These are phyloP conservation scores for Suillus alpinus DNA, from an alignment of 768 basidiomycete species.

Conservation along the genomic window DNA sequence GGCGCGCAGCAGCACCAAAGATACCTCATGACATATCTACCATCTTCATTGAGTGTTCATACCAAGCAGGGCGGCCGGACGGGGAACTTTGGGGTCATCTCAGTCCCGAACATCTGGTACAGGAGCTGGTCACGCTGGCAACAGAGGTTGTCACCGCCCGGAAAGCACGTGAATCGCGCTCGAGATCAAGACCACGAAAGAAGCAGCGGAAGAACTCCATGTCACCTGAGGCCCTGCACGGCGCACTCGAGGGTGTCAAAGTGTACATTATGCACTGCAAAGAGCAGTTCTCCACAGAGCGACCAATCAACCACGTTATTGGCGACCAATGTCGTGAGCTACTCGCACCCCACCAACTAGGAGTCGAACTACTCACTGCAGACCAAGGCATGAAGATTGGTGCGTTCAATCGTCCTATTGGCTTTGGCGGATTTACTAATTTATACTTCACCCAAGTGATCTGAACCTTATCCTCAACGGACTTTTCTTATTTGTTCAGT, in stretches of 20 bases:
- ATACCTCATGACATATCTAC: slow-evolving; percentile 65
- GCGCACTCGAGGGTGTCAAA: slow-evolving; percentile 54
- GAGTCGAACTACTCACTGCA: slow-evolving; percentile 66
- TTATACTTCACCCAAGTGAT: slow-evolving; percentile 29
- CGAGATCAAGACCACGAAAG: slow-evolving; percentile 27
- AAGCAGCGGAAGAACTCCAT: slow-evolving; percentile 37
- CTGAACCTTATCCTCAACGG: slow-evolving; percentile 18
- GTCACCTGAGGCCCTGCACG: slow-evolving; percentile 43
- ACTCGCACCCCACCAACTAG: slow-evolving; percentile 60
- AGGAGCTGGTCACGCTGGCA: slow-evolving; percentile 72
- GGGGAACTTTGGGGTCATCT: slow-evolving; percentile 83
- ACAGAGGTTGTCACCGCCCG: slow-evolving; percentile 57
- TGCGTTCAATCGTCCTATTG: slow-evolving; percentile 36
- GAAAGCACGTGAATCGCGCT: slow-evolving; percentile 26
- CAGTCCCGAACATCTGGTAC: slow-evolving; percentile 71
- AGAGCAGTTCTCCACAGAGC: slow-evolving; percentile 54
- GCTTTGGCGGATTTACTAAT: slow-evolving; percentile 2
- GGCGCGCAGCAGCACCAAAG: slow-evolving; percentile 78
- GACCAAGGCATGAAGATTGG: slow-evolving; percentile 82
- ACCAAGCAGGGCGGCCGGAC: slow-evolving; percentile 67
- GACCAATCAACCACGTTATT: slow-evolving; percentile 64
- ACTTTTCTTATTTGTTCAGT: slow-evolving; percentile 4
- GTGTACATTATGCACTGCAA: slow-evolving; percentile 91
- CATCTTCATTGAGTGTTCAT: slow-evolving; percentile 97
- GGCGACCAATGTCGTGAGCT: slow-evolving; percentile 67